A percentile compares a stretch with the other conserved stretches of the same genome.
These are phyloP conservation scores for Hemisphaericaspora xylofermentans DNA, from an alignment of 1,139 yeast species.

Conservation along the genomic window DNA sequence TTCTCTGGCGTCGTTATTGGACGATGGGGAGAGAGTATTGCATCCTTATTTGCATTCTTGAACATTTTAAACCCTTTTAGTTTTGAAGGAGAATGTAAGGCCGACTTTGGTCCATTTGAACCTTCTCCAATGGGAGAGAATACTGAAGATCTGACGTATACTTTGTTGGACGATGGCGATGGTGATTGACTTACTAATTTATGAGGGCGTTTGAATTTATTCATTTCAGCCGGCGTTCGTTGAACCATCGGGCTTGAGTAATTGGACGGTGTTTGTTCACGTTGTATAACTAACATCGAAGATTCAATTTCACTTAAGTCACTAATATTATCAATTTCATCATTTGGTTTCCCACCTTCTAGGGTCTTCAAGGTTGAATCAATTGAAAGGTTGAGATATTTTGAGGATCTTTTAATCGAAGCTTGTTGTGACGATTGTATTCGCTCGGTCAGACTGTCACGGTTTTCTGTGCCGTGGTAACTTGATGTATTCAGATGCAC, in stretches of 20 bases:
- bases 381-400: slow-evolving; percentile 47
- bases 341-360: slow-evolving; percentile 10
- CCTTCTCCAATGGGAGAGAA: neutral
- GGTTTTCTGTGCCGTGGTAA: neutral
- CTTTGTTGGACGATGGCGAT: slow-evolving; percentile 34
- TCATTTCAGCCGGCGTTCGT: slow-evolving; percentile 13
- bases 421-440: slow-evolving; percentile 14
- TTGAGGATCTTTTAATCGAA: slow-evolving; percentile 46
- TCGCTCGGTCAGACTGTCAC: neutral
- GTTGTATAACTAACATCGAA: slow-evolving; percentile 10
- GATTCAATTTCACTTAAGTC: slow-evolving; percentile 29
- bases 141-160: slow-evolving; percentile 7
- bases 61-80: slow-evolving; percentile 35
- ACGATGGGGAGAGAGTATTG: slow-evolving; percentile 35
- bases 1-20: slow-evolving; percentile 18
- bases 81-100: slow-evolving; percentile 33
- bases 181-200: slow-evolving; percentile 48
- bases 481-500: slow-evolving; percentile 5
- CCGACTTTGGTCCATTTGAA: slow-evolving; percentile 6
- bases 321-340: slow-evolving; percentile 25
- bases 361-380: slow-evolving; percentile 23
- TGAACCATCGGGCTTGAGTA: slow-evolving; percentile 1
- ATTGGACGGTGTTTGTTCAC: slow-evolving; percentile 19
- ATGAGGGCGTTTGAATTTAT: slow-evolving; percentile 50
- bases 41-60: slow-evolving; percentile 32